Base-by-base conservation (phyloP, 2,329 filamentous ascomycete genomes). In the Acrocalymma vagum region DNA sequence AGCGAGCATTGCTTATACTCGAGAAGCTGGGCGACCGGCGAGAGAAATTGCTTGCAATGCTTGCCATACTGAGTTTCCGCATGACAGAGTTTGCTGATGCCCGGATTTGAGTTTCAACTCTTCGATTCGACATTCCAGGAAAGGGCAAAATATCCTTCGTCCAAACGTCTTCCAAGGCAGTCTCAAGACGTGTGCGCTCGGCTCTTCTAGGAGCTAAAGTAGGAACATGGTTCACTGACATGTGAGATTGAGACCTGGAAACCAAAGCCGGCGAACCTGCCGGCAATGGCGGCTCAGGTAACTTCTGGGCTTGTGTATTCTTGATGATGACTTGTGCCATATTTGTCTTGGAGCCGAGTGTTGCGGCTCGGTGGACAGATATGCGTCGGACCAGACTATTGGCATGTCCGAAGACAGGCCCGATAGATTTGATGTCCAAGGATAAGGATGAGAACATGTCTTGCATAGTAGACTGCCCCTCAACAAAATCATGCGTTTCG, bases 61-160 rank as follows among this genome's bases (percentile, higher is more conserved):
- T 91, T 32, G 87, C 86, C 60, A 90, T 86, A 69, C 89, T 95
- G 49, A 96, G 79, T 65, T 92, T 95, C 36, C 91, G 82, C 74
- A 96, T 95, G 62, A 96, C 83, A 1, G 88, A 88, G 23, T 89
- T 90, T 9, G 91, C 88, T n/a, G 87, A 90, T 26, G 82, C 83
- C 34, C 88, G 80, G 30, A 94, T 85, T 3, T 90, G 75, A 60
- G 88, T 83, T 56, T 95, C 87, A 72, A 73, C 83, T 68, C 65
- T 82, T 67, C 72, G 84, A 68, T 70, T 77, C 21, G 81, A 81
- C 82, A 96, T 92, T 2, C 90, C 90, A 11, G 92, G 90, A 62
- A 87, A 94, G 1, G 91, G 90, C 27, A 96, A 72, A 13, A 83
- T 70, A 40, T 95, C 88, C 34, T 85, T 84, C 10, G 88, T 95